Evolutionary conservation across 176 grass and related monocot species (phyloP), one percentile per base, ranked within the genome.

Genomic region (Pontederia paniculata): DNA sequence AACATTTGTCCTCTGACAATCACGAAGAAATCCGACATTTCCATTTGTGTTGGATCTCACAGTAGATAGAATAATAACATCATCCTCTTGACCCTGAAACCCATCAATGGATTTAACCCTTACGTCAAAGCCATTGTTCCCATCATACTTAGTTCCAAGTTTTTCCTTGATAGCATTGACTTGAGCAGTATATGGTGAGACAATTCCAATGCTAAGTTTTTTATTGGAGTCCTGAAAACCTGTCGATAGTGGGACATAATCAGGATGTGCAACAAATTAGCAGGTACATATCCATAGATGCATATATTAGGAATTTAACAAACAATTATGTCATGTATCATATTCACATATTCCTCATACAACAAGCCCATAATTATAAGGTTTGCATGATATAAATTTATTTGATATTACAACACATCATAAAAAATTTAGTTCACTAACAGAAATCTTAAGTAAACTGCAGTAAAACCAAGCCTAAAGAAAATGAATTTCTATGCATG

Each of bases 51-150:
- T 95, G 15, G 73, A 82, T 56, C 78, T 82, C 31, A 95, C 89
- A 8, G 76, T 85, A 37, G 89, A 95, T 31, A 95, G 64, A 69
- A 95, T 89, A 28, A 89, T 85, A 4, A 89, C 57, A 66, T 89
- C 89, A 62, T 95, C 84, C 37, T 95, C 80, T 72, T 77, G 74
- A 48, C 89, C 84, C 71, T 89, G 81, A 64, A 89, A 95, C 64
- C 89, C 89, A 80, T 95, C 75, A 19, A 95, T 45, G 9, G 78
- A 80, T 42, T 95, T 95, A 12, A 89, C 62, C 0, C 84, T 76
- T 57, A 95, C 65, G 57, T 75, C 56, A 80, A 95, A 83, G 25
- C 66, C 76, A 37, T 70, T 57, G 57, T 22, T 22, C 2, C 45
- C 58, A 21, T 73, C 58, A 9, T 89, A 88, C 50, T 45, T 74